Evolutionary conservation across 176 grass and related monocot species (phyloP).

Genomic region (Hsuehochloa calcarea): DNA sequence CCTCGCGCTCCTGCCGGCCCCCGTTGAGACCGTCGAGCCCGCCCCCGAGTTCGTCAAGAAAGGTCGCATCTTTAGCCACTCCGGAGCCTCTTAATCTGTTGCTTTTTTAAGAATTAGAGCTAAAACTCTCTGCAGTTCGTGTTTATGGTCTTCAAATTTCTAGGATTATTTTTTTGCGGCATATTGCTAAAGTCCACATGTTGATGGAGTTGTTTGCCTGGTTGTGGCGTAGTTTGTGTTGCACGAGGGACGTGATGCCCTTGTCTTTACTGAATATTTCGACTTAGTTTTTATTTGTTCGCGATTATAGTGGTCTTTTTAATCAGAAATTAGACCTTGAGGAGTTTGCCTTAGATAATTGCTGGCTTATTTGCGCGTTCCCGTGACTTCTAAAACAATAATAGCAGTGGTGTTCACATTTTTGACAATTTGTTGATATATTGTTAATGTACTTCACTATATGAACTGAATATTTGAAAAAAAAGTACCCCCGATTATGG

Average conservation of each 20-base stretch:
- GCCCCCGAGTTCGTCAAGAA: constrained; percentile 73
- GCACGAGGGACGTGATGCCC: neutral
- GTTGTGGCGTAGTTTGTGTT: neutral
- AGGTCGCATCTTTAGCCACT: constrained; percentile 35
- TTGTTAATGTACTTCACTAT: neutral
- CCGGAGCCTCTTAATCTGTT: neutral
- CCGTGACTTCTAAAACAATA: neutral
- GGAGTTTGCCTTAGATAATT: neutral
- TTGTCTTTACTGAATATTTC: neutral
- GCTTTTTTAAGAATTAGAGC: neutral
- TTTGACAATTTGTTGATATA: neutral
- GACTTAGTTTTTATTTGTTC: neutral
- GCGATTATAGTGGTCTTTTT: neutral
- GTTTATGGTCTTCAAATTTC: neutral
- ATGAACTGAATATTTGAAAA: neutral
- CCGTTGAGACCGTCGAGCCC: constrained; percentile 81
- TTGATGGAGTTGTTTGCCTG: neutral
- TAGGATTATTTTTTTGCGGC: neutral
- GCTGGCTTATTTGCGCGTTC: neutral
- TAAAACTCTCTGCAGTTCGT: neutral
- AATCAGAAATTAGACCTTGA: neutral
- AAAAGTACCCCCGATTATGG: neutral
- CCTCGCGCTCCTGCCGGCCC: constrained; percentile 46
- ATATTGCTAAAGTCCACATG: neutral
- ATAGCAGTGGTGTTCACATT: neutral